These are phyloP conservation scores for Blastomyces silverae DNA, from an alignment of 2,329 filamentous ascomycete species.

Conservation along the genomic window DNA sequence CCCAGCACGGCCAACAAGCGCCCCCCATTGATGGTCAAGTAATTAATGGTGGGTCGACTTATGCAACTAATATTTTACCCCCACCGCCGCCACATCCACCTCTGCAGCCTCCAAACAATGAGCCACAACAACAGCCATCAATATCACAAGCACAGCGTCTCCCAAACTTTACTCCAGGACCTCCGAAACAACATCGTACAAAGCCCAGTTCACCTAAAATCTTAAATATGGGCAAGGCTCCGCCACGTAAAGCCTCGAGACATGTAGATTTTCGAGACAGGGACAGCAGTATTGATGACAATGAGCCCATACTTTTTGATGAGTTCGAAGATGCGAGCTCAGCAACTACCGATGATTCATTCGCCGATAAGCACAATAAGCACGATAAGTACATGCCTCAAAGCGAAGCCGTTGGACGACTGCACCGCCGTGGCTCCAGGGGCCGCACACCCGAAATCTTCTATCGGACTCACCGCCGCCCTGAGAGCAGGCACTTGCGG, in stretches of 20 bases:
- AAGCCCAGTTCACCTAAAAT: slow-evolving; percentile 16
- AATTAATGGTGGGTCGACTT: neutral
- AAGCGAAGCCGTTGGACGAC: slow-evolving; percentile 23
- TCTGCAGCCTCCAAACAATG: neutral
- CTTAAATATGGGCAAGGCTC: slow-evolving; percentile 16
- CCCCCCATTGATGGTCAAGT: neutral
- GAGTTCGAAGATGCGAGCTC: slow-evolving; percentile 26
- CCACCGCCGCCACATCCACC: slow-evolving; percentile 7
- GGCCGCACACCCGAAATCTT: slow-evolving; percentile 18
- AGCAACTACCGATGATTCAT: slow-evolving; percentile 23
- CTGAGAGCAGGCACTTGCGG: slow-evolving; percentile 17
- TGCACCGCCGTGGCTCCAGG: slow-evolving; percentile 22
- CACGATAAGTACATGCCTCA: slow-evolving; percentile 19
- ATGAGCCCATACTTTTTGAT: slow-evolving; percentile 28
- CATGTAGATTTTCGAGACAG: slow-evolving; percentile 21
- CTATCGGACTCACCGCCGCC: slow-evolving; percentile 29
- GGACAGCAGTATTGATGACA: slow-evolving; percentile 28
- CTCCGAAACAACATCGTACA: slow-evolving; percentile 8
- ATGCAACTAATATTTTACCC: neutral
- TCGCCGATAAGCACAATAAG: slow-evolving; percentile 24
- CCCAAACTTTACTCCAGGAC: slow-evolving; percentile 2
- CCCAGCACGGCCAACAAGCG: neutral
- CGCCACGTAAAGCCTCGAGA: slow-evolving; percentile 14
- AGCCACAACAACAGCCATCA: neutral
- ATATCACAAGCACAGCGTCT: slow-evolving; percentile 1